Base-by-base conservation (phyloP, 805 yeast species). In the Metschnikowia orientalis region DNA sequence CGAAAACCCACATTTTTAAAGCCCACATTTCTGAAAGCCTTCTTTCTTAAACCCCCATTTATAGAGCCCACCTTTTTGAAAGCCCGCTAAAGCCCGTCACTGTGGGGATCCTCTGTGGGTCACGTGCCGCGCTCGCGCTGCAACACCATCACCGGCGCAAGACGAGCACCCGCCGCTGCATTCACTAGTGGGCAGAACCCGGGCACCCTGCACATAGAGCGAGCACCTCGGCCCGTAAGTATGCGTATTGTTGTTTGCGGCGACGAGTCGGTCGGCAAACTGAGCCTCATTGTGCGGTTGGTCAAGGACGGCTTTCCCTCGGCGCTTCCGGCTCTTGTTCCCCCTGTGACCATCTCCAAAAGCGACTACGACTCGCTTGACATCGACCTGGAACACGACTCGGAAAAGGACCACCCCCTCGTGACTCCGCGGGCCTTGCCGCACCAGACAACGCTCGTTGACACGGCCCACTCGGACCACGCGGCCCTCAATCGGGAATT, bases 171-270 rank as follows among this genome's bases (percentile, higher is more conserved):
- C 9, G 11, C 11, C 11, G 6, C 23, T 6, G 2, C 5, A 12
- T 20, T 20, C 23, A 20, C 9, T 10, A 10, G 11, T 20, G 25
- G 15, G 8, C 25, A 9, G 9, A 15, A 23, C n/a, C 7, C 25
- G 8, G 12, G 9, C 25, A 23, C 14, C 25, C 25, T 23, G 25
- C 25, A 23, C 25, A 8, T n/a, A n/a, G n/a, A n/a, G n/a, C n/a
- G n/a, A n/a, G n/a, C n/a, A 23, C 25, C 12, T 8, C 25, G 8
- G 14, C 25, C 25, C 8, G 8, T 6, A 9, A 13, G 18, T 14
- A 24, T 90, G 18, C 62, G 95, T 37, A 81, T 92, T 1, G 95
- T 87, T 1, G 80, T 92, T 0, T 88, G 97, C 57, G 98, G 98
- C 8, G 98, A 92, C 59, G 94, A 85, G 40, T 83, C 86, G 15